These are phyloP conservation scores for Saraca asoca DNA, from an alignment of 331 rosid species.

Conservation along the genomic window DNA sequence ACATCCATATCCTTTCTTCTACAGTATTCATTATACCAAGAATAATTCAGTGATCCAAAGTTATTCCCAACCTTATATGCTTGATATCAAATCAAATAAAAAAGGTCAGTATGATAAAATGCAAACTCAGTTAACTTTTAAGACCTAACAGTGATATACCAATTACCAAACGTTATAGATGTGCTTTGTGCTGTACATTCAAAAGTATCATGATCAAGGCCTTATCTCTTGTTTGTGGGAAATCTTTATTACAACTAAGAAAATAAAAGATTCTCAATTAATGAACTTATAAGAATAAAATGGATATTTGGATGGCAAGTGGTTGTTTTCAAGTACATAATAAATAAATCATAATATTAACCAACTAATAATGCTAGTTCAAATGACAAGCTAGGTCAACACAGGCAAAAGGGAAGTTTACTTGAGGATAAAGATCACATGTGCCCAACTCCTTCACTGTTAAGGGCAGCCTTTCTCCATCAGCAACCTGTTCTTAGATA, in stretches of 20 bases:
- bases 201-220: neutral
- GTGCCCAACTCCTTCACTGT: slow-evolving; percentile 74
- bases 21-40: too few species aligned
- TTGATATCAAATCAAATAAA: too few species aligned
- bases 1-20: too few species aligned
- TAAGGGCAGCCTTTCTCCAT: slow-evolving; percentile 70
- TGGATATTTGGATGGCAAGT: neutral
- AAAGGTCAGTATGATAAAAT: neutral
- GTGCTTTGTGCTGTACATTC: neutral
- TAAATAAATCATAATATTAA: neutral
- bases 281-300: neutral
- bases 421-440: slow-evolving; percentile 75
- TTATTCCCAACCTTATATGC: too few species aligned
- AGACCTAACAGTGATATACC: neutral
- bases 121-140: neutral
- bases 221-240: neutral
- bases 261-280: neutral
- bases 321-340: neutral
- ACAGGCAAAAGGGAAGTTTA: slow-evolving; percentile 13
- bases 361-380: neutral
- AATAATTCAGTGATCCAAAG: neutral
- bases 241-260: too few species aligned
- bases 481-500: slow-evolving; percentile 46
- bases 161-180: neutral
- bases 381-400: neutral